Conservation (phyloP, 768 basidiomycete genomes). For the Neoboletus subvelutipes region DNA sequence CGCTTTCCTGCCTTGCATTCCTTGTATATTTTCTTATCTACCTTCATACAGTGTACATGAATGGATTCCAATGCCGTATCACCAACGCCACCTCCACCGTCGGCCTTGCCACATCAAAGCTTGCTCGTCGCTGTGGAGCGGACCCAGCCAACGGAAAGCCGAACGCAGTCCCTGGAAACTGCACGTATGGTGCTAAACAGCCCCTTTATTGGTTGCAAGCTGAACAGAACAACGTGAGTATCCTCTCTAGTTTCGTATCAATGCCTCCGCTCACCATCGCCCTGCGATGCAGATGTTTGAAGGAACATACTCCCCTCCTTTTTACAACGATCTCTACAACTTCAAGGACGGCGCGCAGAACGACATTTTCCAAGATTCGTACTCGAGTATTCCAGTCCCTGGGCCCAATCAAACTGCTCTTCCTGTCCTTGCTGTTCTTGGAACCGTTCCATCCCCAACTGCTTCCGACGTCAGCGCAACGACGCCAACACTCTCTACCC, state of each 20-base stretch:
- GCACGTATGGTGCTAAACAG: constrained; percentile 70
- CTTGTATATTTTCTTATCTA: background rate
- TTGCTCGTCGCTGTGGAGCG: constrained; percentile 65
- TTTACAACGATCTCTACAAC: constrained; percentile 69
- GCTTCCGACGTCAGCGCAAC: background rate
- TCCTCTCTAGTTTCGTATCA: background rate
- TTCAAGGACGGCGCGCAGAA: constrained; percentile 70
- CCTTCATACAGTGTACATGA: constrained; percentile 59
- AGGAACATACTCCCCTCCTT: constrained; percentile 56
- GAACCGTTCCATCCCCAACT: background rate
- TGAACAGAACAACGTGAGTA: constrained; percentile 58
- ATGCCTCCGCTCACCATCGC: background rate
- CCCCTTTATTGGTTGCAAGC: constrained; percentile 70
- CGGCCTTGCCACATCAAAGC: constrained; percentile 51
- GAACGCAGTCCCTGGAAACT: constrained; percentile 53
- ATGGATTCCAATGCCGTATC: constrained; percentile 67
- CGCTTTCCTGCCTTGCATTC: background rate
- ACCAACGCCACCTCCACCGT: constrained; percentile 52
- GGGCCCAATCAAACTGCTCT: constrained; percentile 36
- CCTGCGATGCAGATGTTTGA: constrained; percentile 57
- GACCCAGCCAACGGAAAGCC: constrained; percentile 49
- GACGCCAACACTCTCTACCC: background rate
- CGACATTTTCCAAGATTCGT: constrained; percentile 69
- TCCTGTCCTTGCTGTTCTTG: constrained; percentile 14
- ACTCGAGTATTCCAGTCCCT: constrained; percentile 44